Conservation (phyloP, 371 early-diverging fungal species). For the Actinomortierella ambigua region DNA sequence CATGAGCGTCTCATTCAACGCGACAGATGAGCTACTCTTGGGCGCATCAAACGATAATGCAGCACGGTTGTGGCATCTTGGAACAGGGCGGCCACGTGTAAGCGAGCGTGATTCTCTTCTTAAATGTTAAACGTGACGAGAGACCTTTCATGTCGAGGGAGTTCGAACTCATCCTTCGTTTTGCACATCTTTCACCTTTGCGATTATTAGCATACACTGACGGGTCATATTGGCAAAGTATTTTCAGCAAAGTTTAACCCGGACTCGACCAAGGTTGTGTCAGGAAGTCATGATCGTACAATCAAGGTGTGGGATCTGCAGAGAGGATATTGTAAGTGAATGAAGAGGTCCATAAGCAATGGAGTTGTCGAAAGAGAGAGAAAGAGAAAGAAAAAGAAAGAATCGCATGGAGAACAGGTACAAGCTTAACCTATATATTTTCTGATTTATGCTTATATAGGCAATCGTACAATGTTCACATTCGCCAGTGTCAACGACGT, state of each 20-base stretch:
- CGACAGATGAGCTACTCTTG: constrained; percentile 76
- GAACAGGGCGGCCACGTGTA: constrained; percentile 73
- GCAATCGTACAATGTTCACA: constrained; percentile 88
- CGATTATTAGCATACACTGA: constrained; percentile 83
- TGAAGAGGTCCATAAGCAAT: constrained; percentile 42
- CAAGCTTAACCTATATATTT: background rate
- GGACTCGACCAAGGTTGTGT: constrained; percentile 81
- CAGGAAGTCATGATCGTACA: constrained; percentile 95
- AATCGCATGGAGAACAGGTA: too few relatives aligned
- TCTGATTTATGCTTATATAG: constrained; percentile 32
- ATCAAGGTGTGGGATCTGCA: constrained; percentile 95
- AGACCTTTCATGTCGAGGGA: too few relatives aligned
- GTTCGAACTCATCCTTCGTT: too few relatives aligned
- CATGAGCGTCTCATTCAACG: constrained; percentile 83
- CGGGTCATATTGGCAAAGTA: constrained; percentile 95
- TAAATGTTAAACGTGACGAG: too few relatives aligned
- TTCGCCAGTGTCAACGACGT: constrained; percentile 95
- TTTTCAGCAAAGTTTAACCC: constrained; percentile 84
- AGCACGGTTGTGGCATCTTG: constrained; percentile 84
- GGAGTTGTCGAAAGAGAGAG: constrained; percentile 73
- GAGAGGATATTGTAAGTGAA: constrained; percentile 77
- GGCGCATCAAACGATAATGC: constrained; percentile 93
- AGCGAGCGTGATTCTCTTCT: constrained; percentile 4
- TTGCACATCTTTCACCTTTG: too few relatives aligned
- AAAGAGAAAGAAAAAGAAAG: too few relatives aligned